phyloP scores from a whole-genome alignment of 441 rosid genomes.

The Geranium incanum region DNA sequence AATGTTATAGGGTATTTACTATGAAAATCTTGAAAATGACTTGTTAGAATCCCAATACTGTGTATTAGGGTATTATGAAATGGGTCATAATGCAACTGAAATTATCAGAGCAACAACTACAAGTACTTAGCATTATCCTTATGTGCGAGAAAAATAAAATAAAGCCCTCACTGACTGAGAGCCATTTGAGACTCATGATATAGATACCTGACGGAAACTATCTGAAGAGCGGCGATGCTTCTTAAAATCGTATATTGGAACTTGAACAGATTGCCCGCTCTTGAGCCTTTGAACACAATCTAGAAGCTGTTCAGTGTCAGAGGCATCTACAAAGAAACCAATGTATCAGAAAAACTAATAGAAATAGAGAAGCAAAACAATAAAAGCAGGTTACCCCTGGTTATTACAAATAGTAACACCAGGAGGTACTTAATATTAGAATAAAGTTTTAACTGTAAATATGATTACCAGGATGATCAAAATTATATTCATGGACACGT shows the following conservation, averaged over 20 bases:
- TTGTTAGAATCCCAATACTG: background rate
- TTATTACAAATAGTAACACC: background rate
- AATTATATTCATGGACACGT: conserved; percentile 86
- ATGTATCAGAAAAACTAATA: conserved; percentile 64
- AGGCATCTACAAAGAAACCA: conserved; percentile 53
- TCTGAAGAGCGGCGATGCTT: conserved; percentile 70
- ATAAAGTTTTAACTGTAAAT: conserved; percentile 9
- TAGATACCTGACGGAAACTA: conserved; percentile 93
- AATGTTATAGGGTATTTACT: background rate
- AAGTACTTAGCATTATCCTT: background rate
- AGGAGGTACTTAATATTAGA: background rate
- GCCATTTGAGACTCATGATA: conserved; percentile 2
- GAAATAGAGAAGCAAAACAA: conserved; percentile 30
- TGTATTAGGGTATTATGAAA: background rate
- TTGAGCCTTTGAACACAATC: conserved; percentile 65
- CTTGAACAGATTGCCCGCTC: conserved; percentile 66
- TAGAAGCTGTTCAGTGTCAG: conserved; percentile 92
- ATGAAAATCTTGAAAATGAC: background rate
- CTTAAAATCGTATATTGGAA: conserved; percentile 90
- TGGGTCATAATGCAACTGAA: background rate
- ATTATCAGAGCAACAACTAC: background rate
- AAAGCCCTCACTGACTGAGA: background rate
- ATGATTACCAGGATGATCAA: conserved; percentile 83
- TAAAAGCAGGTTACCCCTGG: background rate
- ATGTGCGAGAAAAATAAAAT: background rate